Evolutionary conservation across 441 rosid species (phyloP), one percentile per base, ranked within the genome.

Genomic region (Hura crepitans): DNA sequence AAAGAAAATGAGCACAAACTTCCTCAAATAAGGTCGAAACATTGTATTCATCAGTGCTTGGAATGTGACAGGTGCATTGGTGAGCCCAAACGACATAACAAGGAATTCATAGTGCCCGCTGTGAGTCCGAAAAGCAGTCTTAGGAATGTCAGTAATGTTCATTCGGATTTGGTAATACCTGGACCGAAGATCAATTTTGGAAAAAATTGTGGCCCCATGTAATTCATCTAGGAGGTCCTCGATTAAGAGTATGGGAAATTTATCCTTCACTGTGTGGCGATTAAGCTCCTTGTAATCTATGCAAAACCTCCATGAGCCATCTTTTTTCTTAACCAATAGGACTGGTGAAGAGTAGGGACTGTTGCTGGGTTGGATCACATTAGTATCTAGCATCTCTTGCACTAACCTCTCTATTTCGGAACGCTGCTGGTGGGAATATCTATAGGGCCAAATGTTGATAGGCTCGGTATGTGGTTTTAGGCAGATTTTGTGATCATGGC

Each of bases 21-120:
- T 23, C 4, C 55, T 22, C 0, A 64, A 15, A 12, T 7, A 46
- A 13, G 28, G 22, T 1, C 13, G 1, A 27, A 64, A 64, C 0
- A 45, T 1, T 0, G n/a, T n/a, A n/a, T 63, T 63, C 67, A 63
- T 63, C 3, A 43, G 6, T 1, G 67, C 12, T 13, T 43, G 67
- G 31, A 43, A 63, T 30, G 45, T 43, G 0, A 22, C n/a, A 8
- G 20, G 53, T 6, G 67, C 67, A 25, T 42, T 63, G 13, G 53
- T 63, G 1, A 63, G 50, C 7, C 67, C 35, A 23, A 43, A 63
- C 1, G 67, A 35, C 54, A 63, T n/a, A n/a, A 63, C 67, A 2
- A n/a, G 2, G 13, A 63, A 42, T 11, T 63, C 53, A 43, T 22
- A 43, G 3, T 18, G 35, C 42, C n/a, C n/a, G n/a, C n/a, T n/a